Conservation (phyloP, 2,329 filamentous ascomycete species). For the Aspergillus novofumigatus region DNA sequence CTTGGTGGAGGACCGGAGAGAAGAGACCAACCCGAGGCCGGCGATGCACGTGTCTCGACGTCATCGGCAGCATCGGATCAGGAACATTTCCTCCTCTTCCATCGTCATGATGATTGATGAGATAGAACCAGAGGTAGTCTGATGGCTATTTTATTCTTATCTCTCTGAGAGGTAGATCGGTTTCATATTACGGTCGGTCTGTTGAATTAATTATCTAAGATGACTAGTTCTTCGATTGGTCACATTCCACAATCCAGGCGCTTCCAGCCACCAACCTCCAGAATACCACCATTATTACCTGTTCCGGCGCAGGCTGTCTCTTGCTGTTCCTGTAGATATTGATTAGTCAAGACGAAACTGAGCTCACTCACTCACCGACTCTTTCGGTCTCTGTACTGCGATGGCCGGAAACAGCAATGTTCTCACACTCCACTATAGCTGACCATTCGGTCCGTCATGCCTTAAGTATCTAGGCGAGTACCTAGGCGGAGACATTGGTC, state of each 20-base stretch:
- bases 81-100: neutral
- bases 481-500: neutral
- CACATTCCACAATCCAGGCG: slow-evolving; percentile 1
- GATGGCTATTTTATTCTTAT: too few species aligned
- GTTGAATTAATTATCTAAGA: neutral
- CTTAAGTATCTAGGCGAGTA: neutral
- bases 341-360: neutral
- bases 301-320: neutral
- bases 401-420: slow-evolving; percentile 5
- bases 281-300: neutral
- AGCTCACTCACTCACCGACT: neutral
- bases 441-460: neutral
- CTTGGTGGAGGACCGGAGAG: neutral
- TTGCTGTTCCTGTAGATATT: neutral
- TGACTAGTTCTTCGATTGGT: neutral
- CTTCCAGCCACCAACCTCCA: neutral
- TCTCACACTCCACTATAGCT: neutral
- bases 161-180: too few species aligned
- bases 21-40: slow-evolving; percentile 5
- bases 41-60: slow-evolving; percentile 21
- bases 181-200: neutral
- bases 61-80: slow-evolving; percentile 10
- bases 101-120: neutral
- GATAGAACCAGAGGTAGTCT: too few species aligned
- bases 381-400: neutral